These are phyloP conservation scores for Fusarium subtropicale DNA, from an alignment of 2,329 filamentous ascomycete species.

Conservation along the genomic window DNA sequence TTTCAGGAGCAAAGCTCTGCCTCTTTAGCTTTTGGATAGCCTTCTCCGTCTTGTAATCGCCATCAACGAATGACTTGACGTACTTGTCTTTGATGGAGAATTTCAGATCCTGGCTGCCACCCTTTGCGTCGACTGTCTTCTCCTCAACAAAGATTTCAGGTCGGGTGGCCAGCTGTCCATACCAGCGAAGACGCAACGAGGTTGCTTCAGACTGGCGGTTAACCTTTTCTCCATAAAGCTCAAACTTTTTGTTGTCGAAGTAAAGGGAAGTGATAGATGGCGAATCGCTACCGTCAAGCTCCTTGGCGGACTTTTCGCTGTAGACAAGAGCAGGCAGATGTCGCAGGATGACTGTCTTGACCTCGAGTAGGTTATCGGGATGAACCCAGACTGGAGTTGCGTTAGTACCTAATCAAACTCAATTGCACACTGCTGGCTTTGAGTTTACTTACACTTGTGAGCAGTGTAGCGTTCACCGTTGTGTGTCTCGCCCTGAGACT, in stretches of 20 bases:
- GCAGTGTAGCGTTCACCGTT: slow-evolving; percentile 82
- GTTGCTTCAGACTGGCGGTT: slow-evolving; percentile 79
- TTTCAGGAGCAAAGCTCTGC: slow-evolving; percentile 73
- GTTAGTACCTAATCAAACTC: slow-evolving; percentile 7
- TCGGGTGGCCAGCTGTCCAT: slow-evolving; percentile 81
- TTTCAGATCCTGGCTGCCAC: slow-evolving; percentile 80
- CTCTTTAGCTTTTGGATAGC: slow-evolving; percentile 87
- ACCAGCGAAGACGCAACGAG: slow-evolving; percentile 91
- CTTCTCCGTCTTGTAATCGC: slow-evolving; percentile 93
- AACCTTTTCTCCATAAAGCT: slow-evolving; percentile 88
- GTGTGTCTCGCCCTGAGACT: slow-evolving; percentile 66
- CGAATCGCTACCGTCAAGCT: slow-evolving; percentile 83
- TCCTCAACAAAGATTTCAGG: slow-evolving; percentile 90
- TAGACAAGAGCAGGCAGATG: slow-evolving; percentile 92
- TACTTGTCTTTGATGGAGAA: slow-evolving; percentile 96
- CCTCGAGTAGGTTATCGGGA: slow-evolving; percentile 92
- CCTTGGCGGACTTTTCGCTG: slow-evolving; percentile 86
- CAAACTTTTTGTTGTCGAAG: slow-evolving; percentile 89
- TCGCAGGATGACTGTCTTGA: slow-evolving; percentile 94
- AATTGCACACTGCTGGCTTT: neutral
- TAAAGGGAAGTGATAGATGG: slow-evolving; percentile 96
- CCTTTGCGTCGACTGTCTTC: slow-evolving; percentile 83
- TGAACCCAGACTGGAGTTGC: slow-evolving; percentile 84
- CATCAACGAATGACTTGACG: slow-evolving; percentile 85
- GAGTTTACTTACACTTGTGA: slow-evolving; percentile 77